Conservation (phyloP, 768 basidiomycete species). For the Mycena maculata region DNA sequence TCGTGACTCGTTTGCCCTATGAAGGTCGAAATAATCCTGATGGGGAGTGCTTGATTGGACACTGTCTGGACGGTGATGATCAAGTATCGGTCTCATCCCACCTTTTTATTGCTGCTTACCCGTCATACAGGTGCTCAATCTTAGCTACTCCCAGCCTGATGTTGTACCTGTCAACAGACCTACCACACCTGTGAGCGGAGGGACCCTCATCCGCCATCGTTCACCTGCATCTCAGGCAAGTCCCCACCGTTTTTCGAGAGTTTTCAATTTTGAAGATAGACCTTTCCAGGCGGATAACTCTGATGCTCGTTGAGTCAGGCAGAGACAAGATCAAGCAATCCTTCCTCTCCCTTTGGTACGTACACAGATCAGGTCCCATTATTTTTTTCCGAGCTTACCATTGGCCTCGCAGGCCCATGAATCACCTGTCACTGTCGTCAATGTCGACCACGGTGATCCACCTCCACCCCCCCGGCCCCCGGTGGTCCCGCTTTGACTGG, state of each 20-base stretch:
- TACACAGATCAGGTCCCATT: too few species aligned
- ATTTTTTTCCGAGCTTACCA: too few species aligned
- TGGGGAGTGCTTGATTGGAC: neutral
- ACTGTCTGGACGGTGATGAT: neutral
- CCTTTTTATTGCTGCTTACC: neutral
- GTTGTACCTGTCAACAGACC: neutral
- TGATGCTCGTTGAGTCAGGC: neutral
- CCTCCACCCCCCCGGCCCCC: too few species aligned
- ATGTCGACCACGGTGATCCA: too few species aligned
- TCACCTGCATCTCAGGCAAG: neutral
- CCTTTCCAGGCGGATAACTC: neutral
- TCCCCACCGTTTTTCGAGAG: neutral
- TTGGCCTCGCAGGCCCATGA: too few species aligned
- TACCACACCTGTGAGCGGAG: neutral
- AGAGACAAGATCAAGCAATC: too few species aligned
- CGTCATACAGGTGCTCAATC: neutral
- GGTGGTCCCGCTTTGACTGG: too few species aligned
- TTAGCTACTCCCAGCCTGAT: neutral
- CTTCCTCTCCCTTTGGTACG: too few species aligned
- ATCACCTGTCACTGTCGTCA: too few species aligned
- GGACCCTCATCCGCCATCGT: neutral
- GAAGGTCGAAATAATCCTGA: neutral
- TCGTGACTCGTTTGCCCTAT: neutral
- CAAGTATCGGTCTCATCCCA: neutral
- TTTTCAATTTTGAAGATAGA: neutral